These are phyloP conservation scores for Fusarium anguioides DNA, from an alignment of 2,329 filamentous ascomycete genomes.

Conservation along the genomic window DNA sequence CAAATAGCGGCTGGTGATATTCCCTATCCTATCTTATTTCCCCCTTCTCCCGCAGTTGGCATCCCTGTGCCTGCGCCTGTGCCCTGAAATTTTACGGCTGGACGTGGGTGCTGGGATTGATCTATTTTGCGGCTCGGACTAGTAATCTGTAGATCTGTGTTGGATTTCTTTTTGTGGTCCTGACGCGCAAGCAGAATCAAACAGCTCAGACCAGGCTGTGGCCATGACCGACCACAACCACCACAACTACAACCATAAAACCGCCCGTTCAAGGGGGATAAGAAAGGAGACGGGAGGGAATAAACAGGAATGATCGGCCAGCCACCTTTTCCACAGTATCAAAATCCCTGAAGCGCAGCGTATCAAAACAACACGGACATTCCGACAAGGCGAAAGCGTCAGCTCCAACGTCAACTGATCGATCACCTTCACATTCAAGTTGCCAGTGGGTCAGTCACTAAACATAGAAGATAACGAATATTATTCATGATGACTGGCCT, in stretches of 20 bases:
- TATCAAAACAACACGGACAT: not conserved
- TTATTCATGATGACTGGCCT: not conserved
- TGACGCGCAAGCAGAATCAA: conserved; percentile 35
- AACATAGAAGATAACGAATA: not conserved
- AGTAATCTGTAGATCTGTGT: conserved; percentile 31
- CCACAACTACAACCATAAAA: too few relatives aligned
- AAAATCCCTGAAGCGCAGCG: not conserved
- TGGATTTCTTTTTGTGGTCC: conserved; percentile 28
- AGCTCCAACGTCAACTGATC: not conserved
- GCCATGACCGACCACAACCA: not conserved
- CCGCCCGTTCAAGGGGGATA: not conserved
- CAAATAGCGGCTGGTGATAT: conserved; percentile 17
- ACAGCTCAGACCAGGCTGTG: conserved; percentile 22
- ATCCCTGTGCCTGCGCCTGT: conserved; percentile 1
- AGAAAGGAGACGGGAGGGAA: not conserved
- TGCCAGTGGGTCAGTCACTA: not conserved
- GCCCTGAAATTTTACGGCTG: conserved; percentile 6
- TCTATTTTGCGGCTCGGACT: conserved; percentile 28
- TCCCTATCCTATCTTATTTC: not conserved
- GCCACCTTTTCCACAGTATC: not conserved
- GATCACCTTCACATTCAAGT: not conserved
- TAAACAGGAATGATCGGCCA: conserved; percentile 2
- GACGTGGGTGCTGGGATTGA: conserved; percentile 1
- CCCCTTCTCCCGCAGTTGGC: not conserved
- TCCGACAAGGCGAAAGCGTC: not conserved